A percentile compares a stretch with the other conserved stretches of the same genome.
Evolutionary conservation across 225 moss, liverwort and hornwort genomes (phyloP).

Genomic region (Climacium dendroides): DNA sequence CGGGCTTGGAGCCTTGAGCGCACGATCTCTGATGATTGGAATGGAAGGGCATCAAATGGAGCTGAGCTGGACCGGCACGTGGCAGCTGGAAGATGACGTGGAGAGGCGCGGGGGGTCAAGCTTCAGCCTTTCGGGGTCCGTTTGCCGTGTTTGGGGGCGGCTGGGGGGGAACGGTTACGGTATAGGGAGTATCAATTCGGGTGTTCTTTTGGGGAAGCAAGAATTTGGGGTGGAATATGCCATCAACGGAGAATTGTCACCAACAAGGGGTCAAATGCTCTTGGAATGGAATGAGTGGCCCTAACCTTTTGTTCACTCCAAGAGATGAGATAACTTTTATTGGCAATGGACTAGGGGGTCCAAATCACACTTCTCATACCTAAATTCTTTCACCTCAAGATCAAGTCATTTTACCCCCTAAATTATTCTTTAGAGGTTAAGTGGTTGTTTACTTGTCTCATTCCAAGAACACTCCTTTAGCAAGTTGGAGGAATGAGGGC

Average conservation of each 20-base stretch:
- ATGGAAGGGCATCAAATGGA: background rate
- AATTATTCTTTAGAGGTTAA: background rate
- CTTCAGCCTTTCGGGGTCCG: background rate
- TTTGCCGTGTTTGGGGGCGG: background rate
- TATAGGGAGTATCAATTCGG: background rate
- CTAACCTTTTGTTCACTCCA: background rate
- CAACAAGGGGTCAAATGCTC: background rate
- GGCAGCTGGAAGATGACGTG: background rate
- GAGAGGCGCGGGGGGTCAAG: background rate
- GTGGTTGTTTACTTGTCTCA: background rate
- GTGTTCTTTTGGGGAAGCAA: background rate
- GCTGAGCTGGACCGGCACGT: constrained; percentile 1
- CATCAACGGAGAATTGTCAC: background rate
- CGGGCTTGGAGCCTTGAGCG: background rate
- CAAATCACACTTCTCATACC: background rate
- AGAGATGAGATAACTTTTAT: background rate
- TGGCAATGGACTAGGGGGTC: too few relatives aligned
- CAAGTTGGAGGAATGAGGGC: background rate
- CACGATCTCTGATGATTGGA: background rate
- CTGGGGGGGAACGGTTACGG: background rate
- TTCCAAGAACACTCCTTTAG: background rate
- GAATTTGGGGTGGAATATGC: background rate
- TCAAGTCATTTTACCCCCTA: rapidly evolving
- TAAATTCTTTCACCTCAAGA: background rate
- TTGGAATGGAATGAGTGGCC: background rate